Percentiles rank a stretch among this genome's conserved stretches.
phyloP scores from a whole-genome alignment of 2,329 filamentous ascomycete genomes.

The Colletotrichum brevisporum region DNA sequence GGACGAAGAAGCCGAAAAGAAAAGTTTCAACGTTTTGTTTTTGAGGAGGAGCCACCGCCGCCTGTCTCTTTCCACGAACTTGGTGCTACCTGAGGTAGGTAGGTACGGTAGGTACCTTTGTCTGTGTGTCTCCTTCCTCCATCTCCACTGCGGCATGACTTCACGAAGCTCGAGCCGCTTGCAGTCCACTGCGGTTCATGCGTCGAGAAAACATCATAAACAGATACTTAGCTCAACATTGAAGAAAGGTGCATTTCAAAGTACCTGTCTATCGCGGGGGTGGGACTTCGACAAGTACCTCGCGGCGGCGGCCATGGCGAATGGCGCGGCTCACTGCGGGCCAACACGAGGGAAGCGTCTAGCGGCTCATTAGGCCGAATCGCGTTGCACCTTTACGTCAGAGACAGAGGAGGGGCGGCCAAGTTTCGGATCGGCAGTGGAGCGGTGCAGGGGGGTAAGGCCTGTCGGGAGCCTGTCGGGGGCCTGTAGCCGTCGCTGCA shows the following conservation, averaged over 20 bases:
- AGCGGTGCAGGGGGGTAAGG: not conserved
- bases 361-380: constrained; percentile 18
- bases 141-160: constrained; percentile 27
- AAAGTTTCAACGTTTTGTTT: constrained; percentile 34
- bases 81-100: too few relatives aligned
- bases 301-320: not conserved
- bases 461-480: not conserved
- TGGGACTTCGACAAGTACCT: not conserved
- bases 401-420: constrained; percentile 14
- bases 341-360: constrained; percentile 14
- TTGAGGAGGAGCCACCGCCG: not conserved
- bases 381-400: constrained; percentile 28
- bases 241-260: not conserved
- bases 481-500: not conserved
- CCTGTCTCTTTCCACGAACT: too few relatives aligned
- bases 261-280: constrained; percentile 34
- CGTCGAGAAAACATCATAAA: constrained; percentile 19
- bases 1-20: constrained; percentile 7
- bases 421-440: constrained; percentile 30
- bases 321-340: not conserved
- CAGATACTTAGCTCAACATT: not conserved
- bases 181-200: constrained; percentile 26
- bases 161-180: constrained; percentile 39
- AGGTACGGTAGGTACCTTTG: too few relatives aligned
- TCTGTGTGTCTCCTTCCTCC: not conserved